phyloP scores from a whole-genome alignment of 1,139 yeast species.

The Blastobotrys buckinghamii region DNA sequence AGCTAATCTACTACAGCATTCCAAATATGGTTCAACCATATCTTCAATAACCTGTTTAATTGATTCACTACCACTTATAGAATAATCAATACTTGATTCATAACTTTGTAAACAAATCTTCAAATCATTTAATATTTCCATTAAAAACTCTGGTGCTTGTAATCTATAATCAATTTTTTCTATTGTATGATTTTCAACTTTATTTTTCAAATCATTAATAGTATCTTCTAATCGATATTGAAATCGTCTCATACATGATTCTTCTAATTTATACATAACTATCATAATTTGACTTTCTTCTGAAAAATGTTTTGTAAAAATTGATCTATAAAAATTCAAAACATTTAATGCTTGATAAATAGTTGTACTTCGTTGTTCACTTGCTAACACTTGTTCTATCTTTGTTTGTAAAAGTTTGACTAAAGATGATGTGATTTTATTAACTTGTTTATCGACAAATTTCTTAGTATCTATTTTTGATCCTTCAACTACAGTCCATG shows the following conservation, averaged over 20 bases:
- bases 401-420: constrained; percentile 45
- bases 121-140: constrained; percentile 31
- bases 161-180: constrained; percentile 14
- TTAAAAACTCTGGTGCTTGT: constrained; percentile 35
- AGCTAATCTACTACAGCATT: constrained; percentile 30
- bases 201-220: constrained; percentile 20
- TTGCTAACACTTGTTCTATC: constrained; percentile 62
- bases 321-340: constrained; percentile 59
- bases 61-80: constrained; percentile 23
- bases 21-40: constrained; percentile 33
- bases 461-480: constrained; percentile 16
- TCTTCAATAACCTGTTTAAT: constrained; percentile 30
- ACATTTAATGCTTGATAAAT: constrained; percentile 57
- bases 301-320: constrained; percentile 48
- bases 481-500: constrained; percentile 28
- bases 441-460: constrained; percentile 31
- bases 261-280: constrained; percentile 25
- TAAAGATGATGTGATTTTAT: constrained; percentile 45
- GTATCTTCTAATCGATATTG: constrained; percentile 26
- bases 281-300: constrained; percentile 20
- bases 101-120: constrained; percentile 31
- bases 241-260: constrained; percentile 29
- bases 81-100: constrained; percentile 30
- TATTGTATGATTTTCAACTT: background rate
- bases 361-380: constrained; percentile 53